These are phyloP conservation scores for Gaeumannomyces sp. DNA, from an alignment of 2,329 filamentous ascomycete species.

Conservation along the genomic window DNA sequence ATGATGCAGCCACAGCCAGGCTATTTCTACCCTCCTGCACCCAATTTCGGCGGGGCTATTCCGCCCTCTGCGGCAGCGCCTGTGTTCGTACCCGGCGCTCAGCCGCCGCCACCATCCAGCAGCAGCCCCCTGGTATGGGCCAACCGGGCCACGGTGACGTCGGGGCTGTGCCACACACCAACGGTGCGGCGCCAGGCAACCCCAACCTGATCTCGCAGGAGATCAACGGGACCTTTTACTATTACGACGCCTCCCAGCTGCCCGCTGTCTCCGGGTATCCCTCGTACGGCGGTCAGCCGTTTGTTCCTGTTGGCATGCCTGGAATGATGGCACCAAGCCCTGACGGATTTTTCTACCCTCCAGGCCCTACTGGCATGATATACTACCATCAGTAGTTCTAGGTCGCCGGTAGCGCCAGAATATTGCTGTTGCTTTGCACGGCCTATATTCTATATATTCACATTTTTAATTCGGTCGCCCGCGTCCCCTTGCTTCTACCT, in stretches of 20 bases:
- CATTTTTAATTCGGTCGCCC: not conserved
- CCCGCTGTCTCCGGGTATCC: conserved; percentile 45
- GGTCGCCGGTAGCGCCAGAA: conserved; percentile 1
- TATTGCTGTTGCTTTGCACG: conserved; percentile 14
- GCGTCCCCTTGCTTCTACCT: not conserved
- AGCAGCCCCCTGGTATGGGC: conserved; percentile 33
- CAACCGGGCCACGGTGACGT: conserved; percentile 36
- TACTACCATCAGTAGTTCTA: conserved; percentile 53
- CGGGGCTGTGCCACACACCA: conserved; percentile 24
- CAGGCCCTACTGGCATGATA: conserved; percentile 47
- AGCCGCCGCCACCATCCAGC: conserved; percentile 33
- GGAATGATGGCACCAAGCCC: conserved; percentile 68
- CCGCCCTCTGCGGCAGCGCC: conserved; percentile 37
- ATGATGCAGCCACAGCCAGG: conserved; percentile 13
- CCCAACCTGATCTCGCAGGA: conserved; percentile 69
- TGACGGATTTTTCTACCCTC: conserved; percentile 66
- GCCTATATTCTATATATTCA: conserved; percentile 3
- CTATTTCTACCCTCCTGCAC: conserved; percentile 27
- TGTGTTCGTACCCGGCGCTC: conserved; percentile 50
- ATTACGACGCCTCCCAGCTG: conserved; percentile 76
- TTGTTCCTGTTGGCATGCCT: conserved; percentile 58
- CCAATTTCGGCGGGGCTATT: conserved; percentile 23
- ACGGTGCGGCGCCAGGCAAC: conserved; percentile 48
- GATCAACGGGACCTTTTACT: conserved; percentile 93
- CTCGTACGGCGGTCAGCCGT: conserved; percentile 38